A percentile compares a stretch with the other conserved stretches of the same genome.
Conservation (phyloP, 441 rosid species). For the Hypseocharis bilobata region DNA sequence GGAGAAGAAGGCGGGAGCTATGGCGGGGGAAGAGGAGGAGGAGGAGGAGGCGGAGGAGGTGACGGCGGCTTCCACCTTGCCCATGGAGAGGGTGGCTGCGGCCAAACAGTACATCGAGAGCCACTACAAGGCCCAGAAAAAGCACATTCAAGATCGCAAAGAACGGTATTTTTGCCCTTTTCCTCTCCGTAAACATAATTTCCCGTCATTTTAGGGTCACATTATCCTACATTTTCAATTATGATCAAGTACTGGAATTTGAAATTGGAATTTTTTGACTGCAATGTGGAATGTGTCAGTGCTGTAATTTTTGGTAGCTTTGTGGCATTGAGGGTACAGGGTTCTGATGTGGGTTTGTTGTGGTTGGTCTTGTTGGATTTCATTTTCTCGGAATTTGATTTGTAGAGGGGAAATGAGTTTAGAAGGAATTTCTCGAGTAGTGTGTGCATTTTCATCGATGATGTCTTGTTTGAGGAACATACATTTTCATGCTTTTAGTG, state of each 20-base stretch:
- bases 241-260: no score
- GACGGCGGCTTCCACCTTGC: constrained; percentile 74
- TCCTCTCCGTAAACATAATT: background rate
- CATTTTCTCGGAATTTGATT: no score
- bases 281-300: no score
- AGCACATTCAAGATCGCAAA: constrained; percentile 74
- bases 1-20: constrained; percentile 32
- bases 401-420: no score
- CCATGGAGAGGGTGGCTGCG: constrained; percentile 98
- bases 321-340: no score
- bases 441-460: no score
- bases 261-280: no score
- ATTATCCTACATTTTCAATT: no score
- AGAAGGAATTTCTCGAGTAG: no score
- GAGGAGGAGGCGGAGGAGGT: constrained; percentile 35
- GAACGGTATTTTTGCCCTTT: constrained; percentile 44
- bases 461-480: background rate
- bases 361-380: no score
- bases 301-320: no score
- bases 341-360: no score
- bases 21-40: constrained; percentile 11
- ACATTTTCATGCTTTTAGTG: background rate
- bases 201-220: background rate
- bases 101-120: constrained; percentile 93
- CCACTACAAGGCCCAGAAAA: constrained; percentile 82